Evolutionary conservation across 495 filamentous ascomycete genomes (phyloP).

Genomic region (Neurospora africana): DNA sequence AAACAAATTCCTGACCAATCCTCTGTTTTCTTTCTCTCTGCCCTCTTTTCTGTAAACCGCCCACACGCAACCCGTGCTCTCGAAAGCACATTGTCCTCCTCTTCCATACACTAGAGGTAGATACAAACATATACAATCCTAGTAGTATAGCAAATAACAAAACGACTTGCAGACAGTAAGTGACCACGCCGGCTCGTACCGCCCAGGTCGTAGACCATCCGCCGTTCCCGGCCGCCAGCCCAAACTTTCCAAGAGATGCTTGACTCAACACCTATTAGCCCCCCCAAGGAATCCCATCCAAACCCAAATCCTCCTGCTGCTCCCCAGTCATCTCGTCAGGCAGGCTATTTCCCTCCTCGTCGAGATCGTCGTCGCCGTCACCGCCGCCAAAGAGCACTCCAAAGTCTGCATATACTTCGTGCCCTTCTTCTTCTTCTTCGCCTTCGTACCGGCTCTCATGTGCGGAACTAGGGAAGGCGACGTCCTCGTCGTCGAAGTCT

Average conservation of each 20-base stretch:
- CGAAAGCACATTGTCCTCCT: background rate
- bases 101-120: too few relatives aligned
- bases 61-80: background rate
- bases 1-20: background rate
- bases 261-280: conserved; percentile 12
- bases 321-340: conserved; percentile 5
- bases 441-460: conserved; percentile 34
- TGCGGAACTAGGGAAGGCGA: conserved; percentile 34
- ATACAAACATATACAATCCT: too few relatives aligned
- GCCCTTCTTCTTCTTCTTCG: conserved; percentile 28
- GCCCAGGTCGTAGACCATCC: background rate
- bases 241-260: too few relatives aligned
- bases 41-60: background rate
- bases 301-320: background rate
- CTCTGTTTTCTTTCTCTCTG: background rate
- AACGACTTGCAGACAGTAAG: too few relatives aligned
- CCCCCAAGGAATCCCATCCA: conserved; percentile 26
- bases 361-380: conserved; percentile 5
- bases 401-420: conserved; percentile 38
- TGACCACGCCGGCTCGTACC: too few relatives aligned
- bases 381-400: conserved; percentile 32
- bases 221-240: too few relatives aligned
- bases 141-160: too few relatives aligned
- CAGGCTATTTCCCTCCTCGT: conserved; percentile 1
- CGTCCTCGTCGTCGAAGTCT: conserved; percentile 20